These are phyloP conservation scores for Somion occarium DNA, from an alignment of 1,284 basidiomycete genomes.

Conservation along the genomic window DNA sequence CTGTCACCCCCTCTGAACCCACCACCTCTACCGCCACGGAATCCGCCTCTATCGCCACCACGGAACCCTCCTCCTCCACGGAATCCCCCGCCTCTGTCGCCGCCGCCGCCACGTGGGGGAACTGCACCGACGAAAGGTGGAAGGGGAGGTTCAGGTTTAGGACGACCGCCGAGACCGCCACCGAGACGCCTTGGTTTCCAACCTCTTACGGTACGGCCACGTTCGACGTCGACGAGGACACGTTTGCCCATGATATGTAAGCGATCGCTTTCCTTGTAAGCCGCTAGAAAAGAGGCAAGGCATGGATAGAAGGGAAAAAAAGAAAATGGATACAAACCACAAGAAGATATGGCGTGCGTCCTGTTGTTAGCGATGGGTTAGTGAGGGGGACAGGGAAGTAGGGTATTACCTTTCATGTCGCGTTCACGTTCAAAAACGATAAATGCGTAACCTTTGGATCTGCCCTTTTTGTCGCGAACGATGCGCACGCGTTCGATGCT, in stretches of 20 bases:
- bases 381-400: slow-evolving; percentile 5
- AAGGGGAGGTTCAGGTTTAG: slow-evolving; percentile 73
- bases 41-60: slow-evolving; percentile 32
- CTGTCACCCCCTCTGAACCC: slow-evolving; percentile 31
- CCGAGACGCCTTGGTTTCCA: slow-evolving; percentile 97
- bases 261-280: slow-evolving; percentile 99
- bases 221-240: slow-evolving; percentile 96
- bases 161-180: slow-evolving; percentile 91
- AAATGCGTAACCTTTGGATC: slow-evolving; percentile 92
- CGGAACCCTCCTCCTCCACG: slow-evolving; percentile 36
- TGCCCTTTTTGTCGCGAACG: slow-evolving; percentile 85
- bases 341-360: slow-evolving; percentile 6
- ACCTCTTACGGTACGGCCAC: slow-evolving; percentile 94
- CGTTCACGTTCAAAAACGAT: slow-evolving; percentile 96
- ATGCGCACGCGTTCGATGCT: slow-evolving; percentile 90
- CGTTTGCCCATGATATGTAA: slow-evolving; percentile 93
- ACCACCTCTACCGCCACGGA: slow-evolving; percentile 36
- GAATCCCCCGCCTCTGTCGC: slow-evolving; percentile 31
- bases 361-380: slow-evolving; percentile 21
- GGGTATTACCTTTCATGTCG: slow-evolving; percentile 90
- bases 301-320: slow-evolving; percentile 10
- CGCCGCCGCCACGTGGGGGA: slow-evolving; percentile 33
- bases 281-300: slow-evolving; percentile 52
- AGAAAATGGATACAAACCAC: slow-evolving; percentile 16
- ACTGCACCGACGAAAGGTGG: slow-evolving; percentile 31